Evolutionary conservation across 306 rosid genomes (phyloP).

Genomic region (Lupinus albus): DNA sequence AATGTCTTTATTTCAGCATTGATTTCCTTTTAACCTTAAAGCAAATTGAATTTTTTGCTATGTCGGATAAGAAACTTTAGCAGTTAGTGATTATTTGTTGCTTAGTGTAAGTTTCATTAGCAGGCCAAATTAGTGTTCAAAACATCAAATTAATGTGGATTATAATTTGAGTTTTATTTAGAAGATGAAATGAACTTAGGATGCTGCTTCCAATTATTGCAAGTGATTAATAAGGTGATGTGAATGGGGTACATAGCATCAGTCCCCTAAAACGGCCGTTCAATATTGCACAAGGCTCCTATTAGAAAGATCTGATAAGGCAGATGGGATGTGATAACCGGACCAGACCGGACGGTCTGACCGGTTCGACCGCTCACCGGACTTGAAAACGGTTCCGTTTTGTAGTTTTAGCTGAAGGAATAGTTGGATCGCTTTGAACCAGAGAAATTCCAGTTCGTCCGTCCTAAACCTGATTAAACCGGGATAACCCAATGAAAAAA

Average conservation of each 20-base stretch:
- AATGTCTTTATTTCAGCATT: background rate
- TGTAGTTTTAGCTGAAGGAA: too few relatives aligned
- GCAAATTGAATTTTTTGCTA: background rate
- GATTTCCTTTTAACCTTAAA: constrained; percentile 5
- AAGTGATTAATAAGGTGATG: constrained; percentile 17
- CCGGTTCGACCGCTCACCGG: too few relatives aligned
- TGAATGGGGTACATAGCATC: constrained; percentile 4
- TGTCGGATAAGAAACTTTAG: background rate
- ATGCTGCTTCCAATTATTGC: constrained; percentile 38
- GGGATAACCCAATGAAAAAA: too few relatives aligned
- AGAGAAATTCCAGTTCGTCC: too few relatives aligned
- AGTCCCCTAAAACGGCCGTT: too few relatives aligned
- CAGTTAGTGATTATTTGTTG: background rate
- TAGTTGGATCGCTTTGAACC: too few relatives aligned
- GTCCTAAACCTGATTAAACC: too few relatives aligned
- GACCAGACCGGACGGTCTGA: too few relatives aligned
- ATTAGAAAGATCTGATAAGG: too few relatives aligned
- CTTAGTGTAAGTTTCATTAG: constrained; percentile 11
- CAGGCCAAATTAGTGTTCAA: background rate
- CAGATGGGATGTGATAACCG: too few relatives aligned
- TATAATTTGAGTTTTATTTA: background rate
- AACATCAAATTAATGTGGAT: background rate
- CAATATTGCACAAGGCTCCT: too few relatives aligned
- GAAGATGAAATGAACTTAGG: constrained; percentile 31
- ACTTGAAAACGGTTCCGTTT: too few relatives aligned